Percentiles rank a stretch among this genome's conserved stretches.
These are phyloP conservation scores for Cyanidium caldarium DNA, from an alignment of 23 red algal genomes.

Conservation along the genomic window DNA sequence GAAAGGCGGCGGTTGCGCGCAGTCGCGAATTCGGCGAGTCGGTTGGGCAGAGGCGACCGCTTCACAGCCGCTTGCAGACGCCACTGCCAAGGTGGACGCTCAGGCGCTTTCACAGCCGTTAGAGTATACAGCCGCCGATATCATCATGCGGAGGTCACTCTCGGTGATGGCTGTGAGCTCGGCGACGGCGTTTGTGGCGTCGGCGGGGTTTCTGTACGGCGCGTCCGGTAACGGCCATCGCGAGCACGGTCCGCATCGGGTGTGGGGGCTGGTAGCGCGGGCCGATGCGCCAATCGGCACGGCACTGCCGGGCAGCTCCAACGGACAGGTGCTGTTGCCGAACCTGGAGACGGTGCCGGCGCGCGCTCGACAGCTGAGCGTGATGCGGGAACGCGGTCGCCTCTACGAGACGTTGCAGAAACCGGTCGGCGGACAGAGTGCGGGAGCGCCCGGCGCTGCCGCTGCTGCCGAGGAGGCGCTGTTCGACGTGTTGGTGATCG, in stretches of 20 bases:
- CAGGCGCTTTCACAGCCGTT: no score
- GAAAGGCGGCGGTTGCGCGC: no score
- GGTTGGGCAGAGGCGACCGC: no score
- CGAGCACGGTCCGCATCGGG: no score
- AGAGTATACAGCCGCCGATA: no score
- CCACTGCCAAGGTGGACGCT: no score
- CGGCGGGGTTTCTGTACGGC: neutral
- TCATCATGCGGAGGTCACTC: neutral
- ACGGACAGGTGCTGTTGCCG: neutral
- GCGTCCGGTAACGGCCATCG: no score
- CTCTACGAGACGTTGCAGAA: neutral
- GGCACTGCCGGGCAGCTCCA: no score
- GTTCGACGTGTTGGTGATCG: constrained; percentile 84
- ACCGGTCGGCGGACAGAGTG: neutral
- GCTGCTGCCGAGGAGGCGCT: neutral
- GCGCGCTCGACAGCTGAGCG: neutral
- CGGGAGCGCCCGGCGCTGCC: neutral
- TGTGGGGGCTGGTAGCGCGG: neutral
- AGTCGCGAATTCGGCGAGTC: no score
- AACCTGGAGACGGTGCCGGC: neutral
- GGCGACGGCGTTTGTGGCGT: neutral
- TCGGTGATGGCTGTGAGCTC: neutral
- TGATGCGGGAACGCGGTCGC: neutral
- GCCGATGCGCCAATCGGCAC: no score
- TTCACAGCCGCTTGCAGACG: no score